These are phyloP conservation scores for Quillaja saponaria DNA, from an alignment of 306 rosid species.

Conservation along the genomic window DNA sequence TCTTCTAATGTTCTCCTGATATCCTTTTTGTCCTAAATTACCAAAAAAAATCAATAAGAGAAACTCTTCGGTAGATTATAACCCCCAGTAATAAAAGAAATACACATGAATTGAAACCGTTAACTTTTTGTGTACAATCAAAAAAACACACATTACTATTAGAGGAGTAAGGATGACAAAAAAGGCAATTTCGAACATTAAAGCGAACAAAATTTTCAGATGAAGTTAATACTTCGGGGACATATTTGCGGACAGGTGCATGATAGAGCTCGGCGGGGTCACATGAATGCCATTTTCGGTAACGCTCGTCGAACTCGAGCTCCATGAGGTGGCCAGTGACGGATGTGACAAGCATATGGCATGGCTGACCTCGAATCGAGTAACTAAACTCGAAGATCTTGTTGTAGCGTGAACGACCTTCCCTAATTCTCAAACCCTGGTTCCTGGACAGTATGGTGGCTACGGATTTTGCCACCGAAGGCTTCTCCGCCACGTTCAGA, in stretches of 20 bases:
- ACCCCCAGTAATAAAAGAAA: not conserved
- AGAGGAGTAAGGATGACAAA: not conserved
- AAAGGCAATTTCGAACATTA: not conserved
- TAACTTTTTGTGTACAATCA: not conserved
- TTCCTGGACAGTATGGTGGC: conserved; percentile 65
- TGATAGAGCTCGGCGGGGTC: conserved; percentile 80
- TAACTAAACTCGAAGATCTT: conserved; percentile 85
- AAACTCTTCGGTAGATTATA: not conserved
- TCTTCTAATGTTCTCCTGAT: conserved; percentile 90
- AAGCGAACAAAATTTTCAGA: too few relatives aligned
- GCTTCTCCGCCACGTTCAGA: conserved; percentile 98
- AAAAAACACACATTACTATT: not conserved
- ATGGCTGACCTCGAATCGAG: conserved; percentile 69
- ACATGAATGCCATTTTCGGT: conserved; percentile 88
- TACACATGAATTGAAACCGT: not conserved
- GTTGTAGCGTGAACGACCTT: conserved; percentile 93
- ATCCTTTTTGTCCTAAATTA: conserved; percentile 68
- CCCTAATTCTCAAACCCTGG: conserved; percentile 66
- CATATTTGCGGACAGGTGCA: conserved; percentile 66
- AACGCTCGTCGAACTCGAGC: conserved; percentile 81
- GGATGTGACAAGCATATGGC: conserved; percentile 86
- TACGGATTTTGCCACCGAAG: conserved; percentile 89
- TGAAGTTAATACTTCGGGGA: conserved; percentile 59
- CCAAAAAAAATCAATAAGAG: conserved; percentile 1
- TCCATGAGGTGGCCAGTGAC: conserved; percentile 98